phyloP scores from a whole-genome alignment of 371 early-diverging fungal genomes.

The Cokeromyces recurvatus region DNA sequence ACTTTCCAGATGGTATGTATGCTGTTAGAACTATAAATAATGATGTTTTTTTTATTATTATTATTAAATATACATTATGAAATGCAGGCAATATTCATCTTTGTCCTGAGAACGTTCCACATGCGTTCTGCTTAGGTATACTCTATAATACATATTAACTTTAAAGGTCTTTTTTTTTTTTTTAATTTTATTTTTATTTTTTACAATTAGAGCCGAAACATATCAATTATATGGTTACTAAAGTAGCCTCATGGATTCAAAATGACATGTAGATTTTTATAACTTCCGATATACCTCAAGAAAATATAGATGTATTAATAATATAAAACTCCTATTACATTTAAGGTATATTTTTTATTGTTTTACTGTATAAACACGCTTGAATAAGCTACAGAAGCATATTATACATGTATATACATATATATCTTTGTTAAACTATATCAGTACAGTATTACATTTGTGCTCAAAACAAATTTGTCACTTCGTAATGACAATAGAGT shows the following conservation, averaged over 20 bases:
- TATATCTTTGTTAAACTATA: too few relatives aligned
- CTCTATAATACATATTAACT: background rate
- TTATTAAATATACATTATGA: background rate
- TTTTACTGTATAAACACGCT: too few relatives aligned
- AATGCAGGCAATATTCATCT: constrained; percentile 48
- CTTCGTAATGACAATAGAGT: too few relatives aligned
- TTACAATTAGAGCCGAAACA: constrained; percentile 12
- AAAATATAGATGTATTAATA: too few relatives aligned
- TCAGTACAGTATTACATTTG: too few relatives aligned
- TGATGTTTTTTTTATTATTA: background rate
- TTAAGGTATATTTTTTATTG: too few relatives aligned
- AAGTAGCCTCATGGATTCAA: constrained; percentile 22
- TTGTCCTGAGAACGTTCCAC: constrained; percentile 67
- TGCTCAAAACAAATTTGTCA: too few relatives aligned
- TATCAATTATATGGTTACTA: constrained; percentile 31
- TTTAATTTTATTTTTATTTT: background rate
- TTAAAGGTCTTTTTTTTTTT: background rate
- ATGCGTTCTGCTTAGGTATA: constrained; percentile 69
- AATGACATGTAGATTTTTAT: constrained; percentile 3
- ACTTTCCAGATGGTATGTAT: constrained; percentile 53
- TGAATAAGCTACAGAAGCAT: too few relatives aligned
- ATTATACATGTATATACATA: too few relatives aligned
- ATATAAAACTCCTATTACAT: too few relatives aligned
- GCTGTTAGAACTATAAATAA: background rate
- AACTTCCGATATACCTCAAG: too few relatives aligned